Evolutionary conservation across 495 filamentous ascomycete species (phyloP).

Genomic region (Daldinia bambusicola): DNA sequence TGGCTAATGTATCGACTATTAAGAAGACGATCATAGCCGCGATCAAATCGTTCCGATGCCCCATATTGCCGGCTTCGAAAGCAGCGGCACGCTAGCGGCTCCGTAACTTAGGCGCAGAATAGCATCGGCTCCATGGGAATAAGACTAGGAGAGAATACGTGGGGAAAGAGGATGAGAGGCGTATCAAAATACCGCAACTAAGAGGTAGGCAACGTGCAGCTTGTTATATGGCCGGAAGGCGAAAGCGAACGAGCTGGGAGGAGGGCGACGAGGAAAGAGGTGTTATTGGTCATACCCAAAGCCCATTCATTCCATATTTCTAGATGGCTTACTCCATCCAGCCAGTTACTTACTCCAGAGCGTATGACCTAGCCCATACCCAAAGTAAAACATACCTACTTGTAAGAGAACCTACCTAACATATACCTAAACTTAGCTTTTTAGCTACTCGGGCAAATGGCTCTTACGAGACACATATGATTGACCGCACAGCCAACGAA

Average conservation of each 20-base stretch:
- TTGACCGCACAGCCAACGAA: conserved; percentile 4
- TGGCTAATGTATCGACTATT: conserved; percentile 33
- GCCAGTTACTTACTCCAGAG: background rate
- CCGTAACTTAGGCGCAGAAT: background rate
- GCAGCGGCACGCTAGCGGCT: conserved; percentile 15
- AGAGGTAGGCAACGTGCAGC: background rate
- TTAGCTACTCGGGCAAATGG: conserved; percentile 14
- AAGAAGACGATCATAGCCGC: conserved; percentile 43
- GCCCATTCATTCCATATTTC: conserved; percentile 1
- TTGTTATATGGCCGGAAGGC: background rate
- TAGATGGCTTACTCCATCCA: conserved; percentile 1
- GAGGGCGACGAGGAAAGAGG: background rate
- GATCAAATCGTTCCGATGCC: conserved; percentile 36
- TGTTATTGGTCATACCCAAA: conserved; percentile 20
- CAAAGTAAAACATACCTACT: conserved; percentile 14
- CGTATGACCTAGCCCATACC: conserved; percentile 15
- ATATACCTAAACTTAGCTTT: background rate
- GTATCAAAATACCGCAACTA: background rate
- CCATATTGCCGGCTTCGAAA: conserved; percentile 30
- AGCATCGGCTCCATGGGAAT: conserved; percentile 15
- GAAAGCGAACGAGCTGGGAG: conserved; percentile 8
- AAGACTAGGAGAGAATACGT: background rate
- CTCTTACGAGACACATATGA: conserved; percentile 17
- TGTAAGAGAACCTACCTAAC: too few relatives aligned
- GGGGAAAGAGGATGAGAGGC: background rate